Evolutionary conservation across 225 moss, liverwort and hornwort species (phyloP), one percentile per base, ranked within the genome.

Genomic region (Bryoerythrophyllum caledonicum): DNA sequence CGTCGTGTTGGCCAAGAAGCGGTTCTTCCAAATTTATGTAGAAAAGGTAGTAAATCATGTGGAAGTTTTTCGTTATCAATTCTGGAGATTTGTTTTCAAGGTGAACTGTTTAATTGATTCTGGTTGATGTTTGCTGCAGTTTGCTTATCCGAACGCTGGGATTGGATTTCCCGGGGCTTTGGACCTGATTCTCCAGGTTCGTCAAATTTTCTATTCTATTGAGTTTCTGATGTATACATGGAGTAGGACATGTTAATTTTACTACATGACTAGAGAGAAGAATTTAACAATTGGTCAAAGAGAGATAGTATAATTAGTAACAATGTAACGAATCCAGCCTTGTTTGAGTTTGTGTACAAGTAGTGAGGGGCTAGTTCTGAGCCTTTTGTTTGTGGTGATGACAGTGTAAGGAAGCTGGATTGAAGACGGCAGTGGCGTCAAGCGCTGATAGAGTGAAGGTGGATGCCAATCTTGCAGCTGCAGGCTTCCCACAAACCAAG

Each of bases 381-480:
- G 26, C 14, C 20, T 19, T 7, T 54, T 49, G 8, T 54, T 49
- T 54, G 40, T 65, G 6, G 23, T 74, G 86, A 25, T 76, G 75
- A 76, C 89, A 99, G 89, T 94, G 97, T 82, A 99, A 84, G 76
- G 83, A 91, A 23, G 91, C 91, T 75, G 97, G 97, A 58, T 81
- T 99, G 67, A 99, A 95, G 86, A 3, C 88, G 9, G 94, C 97
- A 37, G 94, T 99, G 74, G 97, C 97, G 28, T 99, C 97, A 38
- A 99, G 97, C 69, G 97, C 97, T 37, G 97, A 99, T 74, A 84
- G 91, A 75, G 69, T 94, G 48, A 99, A 99, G 77, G 97, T 99
- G 80, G 97, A 99, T 79, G 94, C 97, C 61, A 99, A 99, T 82
- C 78, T 99, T 70, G 87, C 89, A 78, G 97, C 94, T 71, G 93